Percentiles rank a stretch among this genome's conserved stretches.
phyloP scores from a whole-genome alignment of 2,329 filamentous ascomycete genomes.

The Fusarium nanum region DNA sequence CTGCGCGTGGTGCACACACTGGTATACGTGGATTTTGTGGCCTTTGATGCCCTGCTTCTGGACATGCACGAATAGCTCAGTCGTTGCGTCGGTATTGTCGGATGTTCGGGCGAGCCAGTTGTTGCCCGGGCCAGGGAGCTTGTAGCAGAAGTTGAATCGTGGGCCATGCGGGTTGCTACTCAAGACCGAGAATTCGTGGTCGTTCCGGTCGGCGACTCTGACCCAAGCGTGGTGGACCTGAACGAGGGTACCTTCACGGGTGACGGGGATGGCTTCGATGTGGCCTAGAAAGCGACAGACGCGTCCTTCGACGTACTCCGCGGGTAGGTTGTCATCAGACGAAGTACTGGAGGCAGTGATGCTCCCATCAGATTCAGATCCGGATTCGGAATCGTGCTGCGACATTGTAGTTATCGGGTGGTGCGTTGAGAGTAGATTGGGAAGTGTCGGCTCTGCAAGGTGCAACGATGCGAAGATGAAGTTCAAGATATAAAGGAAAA shows the following conservation, averaged over 20 bases:
- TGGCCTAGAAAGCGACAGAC: background rate
- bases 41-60: background rate
- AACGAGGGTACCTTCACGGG: background rate
- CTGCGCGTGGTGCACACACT: no score
- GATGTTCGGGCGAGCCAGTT: background rate
- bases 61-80: background rate
- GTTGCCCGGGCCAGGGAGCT: background rate
- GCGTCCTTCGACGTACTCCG: background rate
- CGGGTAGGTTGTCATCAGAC: accelerated
- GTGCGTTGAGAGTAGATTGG: background rate
- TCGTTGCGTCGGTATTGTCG: accelerated
- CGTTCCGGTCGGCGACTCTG: accelerated
- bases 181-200: background rate
- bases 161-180: background rate
- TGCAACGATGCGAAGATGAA: background rate
- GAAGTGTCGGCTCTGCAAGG: background rate
- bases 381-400: background rate
- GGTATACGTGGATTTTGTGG: background rate
- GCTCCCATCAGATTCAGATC: background rate
- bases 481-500: background rate
- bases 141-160: background rate
- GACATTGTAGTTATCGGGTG: background rate
- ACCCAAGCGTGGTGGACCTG: background rate
- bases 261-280: background rate
- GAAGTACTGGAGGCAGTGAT: background rate